These are phyloP conservation scores for Aspergillus hiratsukae DNA, from an alignment of 2,329 filamentous ascomycete genomes.

Conservation along the genomic window DNA sequence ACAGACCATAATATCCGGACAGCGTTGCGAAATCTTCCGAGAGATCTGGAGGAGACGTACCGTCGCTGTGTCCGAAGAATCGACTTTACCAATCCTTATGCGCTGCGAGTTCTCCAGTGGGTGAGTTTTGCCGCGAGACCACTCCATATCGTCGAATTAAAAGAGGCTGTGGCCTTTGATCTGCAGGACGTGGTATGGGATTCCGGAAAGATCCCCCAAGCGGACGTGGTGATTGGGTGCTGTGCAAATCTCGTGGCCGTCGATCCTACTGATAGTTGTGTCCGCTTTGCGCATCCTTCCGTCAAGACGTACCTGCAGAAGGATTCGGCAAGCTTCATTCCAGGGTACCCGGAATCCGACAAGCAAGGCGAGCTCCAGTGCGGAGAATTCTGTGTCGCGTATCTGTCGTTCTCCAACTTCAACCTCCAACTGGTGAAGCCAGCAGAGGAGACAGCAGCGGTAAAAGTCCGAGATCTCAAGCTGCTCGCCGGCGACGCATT, in stretches of 20 bases:
- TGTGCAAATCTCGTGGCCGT: conserved; percentile 20
- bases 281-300: conserved; percentile 20
- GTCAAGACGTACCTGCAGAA: conserved; percentile 17
- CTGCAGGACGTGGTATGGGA: conserved; percentile 14
- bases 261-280: conserved; percentile 13
- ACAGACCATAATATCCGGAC: conserved; percentile 15
- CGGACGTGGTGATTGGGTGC: conserved; percentile 15
- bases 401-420: conserved; percentile 20
- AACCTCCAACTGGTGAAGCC: conserved; percentile 8
- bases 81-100: not conserved
- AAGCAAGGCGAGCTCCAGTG: conserved; percentile 11
- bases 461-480: not conserved
- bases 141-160: conserved; percentile 19
- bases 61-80: conserved; percentile 15
- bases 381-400: conserved; percentile 18
- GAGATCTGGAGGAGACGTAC: conserved; percentile 18
- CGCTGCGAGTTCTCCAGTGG: conserved; percentile 17
- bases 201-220: conserved; percentile 9
- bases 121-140: conserved; percentile 17
- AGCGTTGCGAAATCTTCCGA: conserved; percentile 12
- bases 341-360: conserved; percentile 2
- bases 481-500: not conserved
- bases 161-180: conserved; percentile 18
- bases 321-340: not conserved
- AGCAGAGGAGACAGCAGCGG: not conserved